Percentiles rank a stretch among this genome's conserved stretches.
phyloP scores from a whole-genome alignment of 805 yeast genomes.

The Yarrowia deformans region DNA sequence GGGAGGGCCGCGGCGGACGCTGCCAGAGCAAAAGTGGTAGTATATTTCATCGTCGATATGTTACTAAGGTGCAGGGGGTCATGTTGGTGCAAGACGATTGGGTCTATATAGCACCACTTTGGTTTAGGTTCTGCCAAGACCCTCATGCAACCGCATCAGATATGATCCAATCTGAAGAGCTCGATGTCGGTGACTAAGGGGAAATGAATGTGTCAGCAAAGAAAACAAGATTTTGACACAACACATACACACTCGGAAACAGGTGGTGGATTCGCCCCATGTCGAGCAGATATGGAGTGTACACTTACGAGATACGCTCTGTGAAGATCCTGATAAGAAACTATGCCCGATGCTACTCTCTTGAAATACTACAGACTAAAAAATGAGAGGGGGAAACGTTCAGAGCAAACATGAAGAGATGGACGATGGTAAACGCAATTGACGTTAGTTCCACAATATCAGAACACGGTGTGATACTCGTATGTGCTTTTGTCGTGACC shows the following conservation, averaged over 20 bases:
- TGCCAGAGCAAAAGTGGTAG: neutral
- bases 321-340: neutral
- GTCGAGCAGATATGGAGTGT: too few species aligned
- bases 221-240: too few species aligned
- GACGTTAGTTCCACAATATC: too few species aligned
- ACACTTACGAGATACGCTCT: too few species aligned
- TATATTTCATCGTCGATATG: neutral
- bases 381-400: neutral
- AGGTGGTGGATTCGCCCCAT: too few species aligned
- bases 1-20: constrained; percentile 11
- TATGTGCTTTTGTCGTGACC: too few species aligned
- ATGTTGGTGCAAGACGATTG: neutral
- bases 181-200: neutral
- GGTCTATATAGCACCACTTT: neutral
- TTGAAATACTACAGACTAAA: too few species aligned
- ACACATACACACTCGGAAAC: too few species aligned
- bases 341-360: too few species aligned
- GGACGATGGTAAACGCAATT: too few species aligned
- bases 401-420: neutral
- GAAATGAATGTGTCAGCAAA: neutral
- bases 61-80: neutral
- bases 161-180: neutral
- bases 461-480: too few species aligned
- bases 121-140: neutral
- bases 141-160: constrained; percentile 17